Evolutionary conservation across 495 filamentous ascomycete species (phyloP).

Genomic region (Lepraria neglecta): DNA sequence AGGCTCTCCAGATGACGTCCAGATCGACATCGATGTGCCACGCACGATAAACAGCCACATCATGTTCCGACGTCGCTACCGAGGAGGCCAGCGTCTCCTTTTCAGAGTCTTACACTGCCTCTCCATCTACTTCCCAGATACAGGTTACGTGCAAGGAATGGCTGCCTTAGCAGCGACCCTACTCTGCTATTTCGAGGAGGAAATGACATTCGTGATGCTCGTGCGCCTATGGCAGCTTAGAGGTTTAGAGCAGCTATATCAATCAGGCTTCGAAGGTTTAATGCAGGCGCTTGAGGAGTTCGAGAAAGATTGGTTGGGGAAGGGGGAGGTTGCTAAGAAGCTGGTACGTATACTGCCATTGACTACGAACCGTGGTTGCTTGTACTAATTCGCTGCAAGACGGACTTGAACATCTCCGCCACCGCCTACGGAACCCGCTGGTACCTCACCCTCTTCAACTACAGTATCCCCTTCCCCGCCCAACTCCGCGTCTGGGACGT

Average conservation of each 20-base stretch:
- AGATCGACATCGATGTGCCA: slow-evolving; percentile 96
- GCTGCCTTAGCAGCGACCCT: slow-evolving; percentile 87
- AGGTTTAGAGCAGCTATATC: slow-evolving; percentile 78
- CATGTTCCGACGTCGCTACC: slow-evolving; percentile 92
- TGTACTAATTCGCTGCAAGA: slow-evolving; percentile 41
- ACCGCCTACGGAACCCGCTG: slow-evolving; percentile 93
- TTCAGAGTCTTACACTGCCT: slow-evolving; percentile 91
- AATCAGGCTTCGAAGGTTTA: slow-evolving; percentile 74
- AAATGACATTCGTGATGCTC: slow-evolving; percentile 88
- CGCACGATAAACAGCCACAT: slow-evolving; percentile 93
- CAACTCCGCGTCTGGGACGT: slow-evolving; percentile 99
- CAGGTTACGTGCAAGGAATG: slow-evolving; percentile 98
- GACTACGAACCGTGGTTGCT: not conserved
- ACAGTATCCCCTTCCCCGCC: slow-evolving; percentile 90
- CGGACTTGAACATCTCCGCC: slow-evolving; percentile 71
- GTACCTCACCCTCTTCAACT: slow-evolving; percentile 98
- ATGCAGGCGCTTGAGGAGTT: slow-evolving; percentile 88
- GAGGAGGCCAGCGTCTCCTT: slow-evolving; percentile 81
- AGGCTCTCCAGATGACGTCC: slow-evolving; percentile 82
- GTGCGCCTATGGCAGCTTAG: slow-evolving; percentile 85
- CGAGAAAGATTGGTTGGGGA: slow-evolving; percentile 74
- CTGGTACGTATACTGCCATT: slow-evolving; percentile 53
- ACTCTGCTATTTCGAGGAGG: slow-evolving; percentile 95
- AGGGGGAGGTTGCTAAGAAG: slow-evolving; percentile 66
- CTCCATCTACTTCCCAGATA: slow-evolving; percentile 83